Conservation (phyloP, 2,329 filamentous ascomycete species). For the Boeremia lycopersici region DNA sequence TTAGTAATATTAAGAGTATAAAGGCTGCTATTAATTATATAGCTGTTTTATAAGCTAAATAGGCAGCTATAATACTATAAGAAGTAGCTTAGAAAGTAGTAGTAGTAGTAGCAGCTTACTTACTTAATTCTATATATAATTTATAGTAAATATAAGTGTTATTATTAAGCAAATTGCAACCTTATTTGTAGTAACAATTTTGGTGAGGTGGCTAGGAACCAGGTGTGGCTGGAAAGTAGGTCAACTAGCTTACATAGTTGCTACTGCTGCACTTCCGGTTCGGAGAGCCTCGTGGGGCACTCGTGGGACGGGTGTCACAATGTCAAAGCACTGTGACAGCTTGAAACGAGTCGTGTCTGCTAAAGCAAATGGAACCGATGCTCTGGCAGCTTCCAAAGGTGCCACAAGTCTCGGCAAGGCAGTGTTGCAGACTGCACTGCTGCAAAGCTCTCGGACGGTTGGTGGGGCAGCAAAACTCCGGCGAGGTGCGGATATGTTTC, state of each 20-base stretch:
- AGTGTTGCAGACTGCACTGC: conserved; percentile 16
- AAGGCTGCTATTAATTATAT: too few relatives aligned
- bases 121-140: too few relatives aligned
- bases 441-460: conserved; percentile 18
- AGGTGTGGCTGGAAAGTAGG: too few relatives aligned
- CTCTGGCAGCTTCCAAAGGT: conserved; percentile 1
- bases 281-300: conserved; percentile 27
- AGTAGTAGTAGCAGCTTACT: too few relatives aligned
- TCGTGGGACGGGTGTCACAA: conserved; percentile 6
- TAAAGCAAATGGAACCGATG: conserved; percentile 4
- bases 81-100: too few relatives aligned
- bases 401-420: conserved; percentile 10
- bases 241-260: conserved; percentile 27
- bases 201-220: too few relatives aligned
- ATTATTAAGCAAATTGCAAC: too few relatives aligned
- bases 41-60: too few relatives aligned
- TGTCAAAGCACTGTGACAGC: conserved; percentile 22
- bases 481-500: conserved; percentile 29
- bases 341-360: conserved; percentile 22
- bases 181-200: too few relatives aligned
- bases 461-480: conserved; percentile 40
- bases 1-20: too few relatives aligned
- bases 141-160: too few relatives aligned
- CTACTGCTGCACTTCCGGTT: conserved; percentile 20
- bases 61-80: too few relatives aligned